Conservation (phyloP, 805 yeast genomes). For the Zygotorulaspora florentina region DNA sequence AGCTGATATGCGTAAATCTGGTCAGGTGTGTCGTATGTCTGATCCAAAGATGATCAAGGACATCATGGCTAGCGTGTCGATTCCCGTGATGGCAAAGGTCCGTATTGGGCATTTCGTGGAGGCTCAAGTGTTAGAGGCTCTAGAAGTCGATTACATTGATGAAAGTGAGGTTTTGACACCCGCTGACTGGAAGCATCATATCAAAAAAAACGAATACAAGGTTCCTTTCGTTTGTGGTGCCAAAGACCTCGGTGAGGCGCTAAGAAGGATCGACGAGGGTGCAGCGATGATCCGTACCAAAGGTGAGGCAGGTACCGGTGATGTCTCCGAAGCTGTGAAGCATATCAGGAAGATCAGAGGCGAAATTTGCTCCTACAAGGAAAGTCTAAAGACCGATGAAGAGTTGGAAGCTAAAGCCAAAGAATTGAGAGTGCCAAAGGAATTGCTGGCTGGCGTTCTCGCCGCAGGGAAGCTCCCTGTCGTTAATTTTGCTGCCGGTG, state of each 20-base stretch:
- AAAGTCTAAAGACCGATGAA: constrained; percentile 39
- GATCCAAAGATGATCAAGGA: constrained; percentile 76
- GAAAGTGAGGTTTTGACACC: constrained; percentile 83
- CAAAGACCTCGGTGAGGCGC: constrained; percentile 74
- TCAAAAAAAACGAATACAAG: constrained; percentile 52
- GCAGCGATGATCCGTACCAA: constrained; percentile 85
- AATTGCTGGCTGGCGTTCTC: constrained; percentile 42
- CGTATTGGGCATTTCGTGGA: constrained; percentile 81
- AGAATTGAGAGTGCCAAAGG: constrained; percentile 55
- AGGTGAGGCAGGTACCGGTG: constrained; percentile 90
- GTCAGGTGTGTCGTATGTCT: constrained; percentile 82
- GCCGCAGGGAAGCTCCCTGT: constrained; percentile 65
- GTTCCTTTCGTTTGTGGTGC: constrained; percentile 86
- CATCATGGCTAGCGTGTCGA: constrained; percentile 61
- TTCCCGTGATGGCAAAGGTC: constrained; percentile 82
- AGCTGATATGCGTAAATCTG: constrained; percentile 77
- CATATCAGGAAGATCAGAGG: constrained; percentile 60
- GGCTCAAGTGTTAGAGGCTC: constrained; percentile 69
- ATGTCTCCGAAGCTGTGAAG: constrained; percentile 74
- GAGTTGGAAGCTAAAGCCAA: constrained; percentile 50
- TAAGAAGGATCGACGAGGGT: constrained; percentile 74
- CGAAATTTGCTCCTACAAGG: constrained; percentile 41
- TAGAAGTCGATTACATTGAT: constrained; percentile 75
- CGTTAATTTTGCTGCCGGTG: constrained; percentile 85
- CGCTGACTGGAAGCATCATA: constrained; percentile 67